phyloP scores from a whole-genome alignment of 2,329 filamentous ascomycete species.

The Diatrype stigma region DNA sequence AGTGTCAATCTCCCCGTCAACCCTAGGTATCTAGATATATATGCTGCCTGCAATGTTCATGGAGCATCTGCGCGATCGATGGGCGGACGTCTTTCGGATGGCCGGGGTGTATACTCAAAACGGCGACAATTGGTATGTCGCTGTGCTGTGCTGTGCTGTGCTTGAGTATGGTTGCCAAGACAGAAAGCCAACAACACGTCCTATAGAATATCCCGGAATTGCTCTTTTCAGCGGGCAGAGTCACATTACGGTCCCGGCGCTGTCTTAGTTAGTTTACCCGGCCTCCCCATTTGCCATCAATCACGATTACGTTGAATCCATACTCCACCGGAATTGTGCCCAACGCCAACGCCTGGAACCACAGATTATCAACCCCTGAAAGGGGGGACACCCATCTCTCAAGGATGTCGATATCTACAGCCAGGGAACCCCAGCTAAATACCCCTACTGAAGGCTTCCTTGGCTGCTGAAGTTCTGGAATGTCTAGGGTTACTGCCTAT shows the following conservation, averaged over 20 bases:
- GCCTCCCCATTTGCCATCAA: not conserved
- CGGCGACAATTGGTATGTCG: not conserved
- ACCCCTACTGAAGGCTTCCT: not conserved
- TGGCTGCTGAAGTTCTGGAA: too few species aligned
- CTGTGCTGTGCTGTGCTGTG: not conserved
- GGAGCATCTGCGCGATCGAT: too few species aligned
- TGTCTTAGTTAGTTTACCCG: not conserved
- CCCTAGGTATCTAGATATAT: too few species aligned
- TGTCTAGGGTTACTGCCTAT: too few species aligned
- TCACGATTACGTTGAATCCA: not conserved
- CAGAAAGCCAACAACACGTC: not conserved
- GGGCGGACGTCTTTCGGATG: too few species aligned
- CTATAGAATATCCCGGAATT: not conserved
- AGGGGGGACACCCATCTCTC: not conserved
- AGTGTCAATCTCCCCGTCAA: too few species aligned
- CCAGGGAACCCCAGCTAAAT: not conserved
- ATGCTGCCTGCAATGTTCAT: too few species aligned
- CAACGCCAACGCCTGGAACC: not conserved
- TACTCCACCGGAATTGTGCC: not conserved
- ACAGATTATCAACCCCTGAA: not conserved
- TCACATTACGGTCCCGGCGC: not conserved
- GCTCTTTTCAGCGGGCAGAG: not conserved
- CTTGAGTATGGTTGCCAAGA: not conserved
- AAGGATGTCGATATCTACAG: not conserved
- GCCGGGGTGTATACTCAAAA: too few species aligned